Percentiles rank a stretch among this genome's conserved stretches.
Conservation (phyloP, 768 basidiomycete genomes). For the Lactarius vividus region DNA sequence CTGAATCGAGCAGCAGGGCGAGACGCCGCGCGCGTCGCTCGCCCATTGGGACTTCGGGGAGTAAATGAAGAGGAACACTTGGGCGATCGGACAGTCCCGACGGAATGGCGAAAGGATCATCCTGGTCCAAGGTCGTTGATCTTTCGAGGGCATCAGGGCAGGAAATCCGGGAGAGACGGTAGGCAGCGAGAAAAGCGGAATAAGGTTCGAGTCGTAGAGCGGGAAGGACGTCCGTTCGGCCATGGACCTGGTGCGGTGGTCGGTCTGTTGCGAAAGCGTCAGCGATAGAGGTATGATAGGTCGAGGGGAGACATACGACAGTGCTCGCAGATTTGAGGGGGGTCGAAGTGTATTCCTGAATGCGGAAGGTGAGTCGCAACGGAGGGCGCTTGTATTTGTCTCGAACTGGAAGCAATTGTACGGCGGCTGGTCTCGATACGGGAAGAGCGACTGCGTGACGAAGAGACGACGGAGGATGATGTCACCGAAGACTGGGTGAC, state of each 20-base stretch:
- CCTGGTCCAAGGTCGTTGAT: slow-evolving; percentile 13
- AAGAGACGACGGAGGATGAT: slow-evolving; percentile 14
- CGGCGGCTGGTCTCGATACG: slow-evolving; percentile 11
- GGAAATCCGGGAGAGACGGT: slow-evolving; percentile 24
- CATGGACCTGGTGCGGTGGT: slow-evolving; percentile 24
- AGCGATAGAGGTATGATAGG: neutral
- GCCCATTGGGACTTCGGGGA: slow-evolving; percentile 14
- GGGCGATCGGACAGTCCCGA: slow-evolving; percentile 9
- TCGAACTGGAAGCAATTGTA: slow-evolving; percentile 3
- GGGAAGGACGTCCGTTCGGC: slow-evolving; percentile 28
- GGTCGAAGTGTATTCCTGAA: slow-evolving; percentile 10
- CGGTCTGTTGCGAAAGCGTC: slow-evolving; percentile 12
- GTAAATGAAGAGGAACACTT: slow-evolving; percentile 21
- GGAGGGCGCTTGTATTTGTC: slow-evolving; percentile 2
- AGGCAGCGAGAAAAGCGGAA: slow-evolving; percentile 28
- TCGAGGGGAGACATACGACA: slow-evolving; percentile 12
- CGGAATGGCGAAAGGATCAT: slow-evolving; percentile 10
- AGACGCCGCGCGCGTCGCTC: slow-evolving; percentile 26
- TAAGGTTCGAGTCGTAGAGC: slow-evolving; percentile 28
- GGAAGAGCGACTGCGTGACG: slow-evolving; percentile 16
- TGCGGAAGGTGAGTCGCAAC: slow-evolving; percentile 1
- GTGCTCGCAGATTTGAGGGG: slow-evolving; percentile 18
- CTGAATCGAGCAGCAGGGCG: slow-evolving; percentile 26
- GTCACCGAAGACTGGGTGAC: slow-evolving; percentile 19
- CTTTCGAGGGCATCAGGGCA: slow-evolving; percentile 20